Evolutionary conservation across 208 protist genomes (phyloP), one percentile per base, ranked within the genome.

Genomic region (Acanthamoeba sp.): DNA sequence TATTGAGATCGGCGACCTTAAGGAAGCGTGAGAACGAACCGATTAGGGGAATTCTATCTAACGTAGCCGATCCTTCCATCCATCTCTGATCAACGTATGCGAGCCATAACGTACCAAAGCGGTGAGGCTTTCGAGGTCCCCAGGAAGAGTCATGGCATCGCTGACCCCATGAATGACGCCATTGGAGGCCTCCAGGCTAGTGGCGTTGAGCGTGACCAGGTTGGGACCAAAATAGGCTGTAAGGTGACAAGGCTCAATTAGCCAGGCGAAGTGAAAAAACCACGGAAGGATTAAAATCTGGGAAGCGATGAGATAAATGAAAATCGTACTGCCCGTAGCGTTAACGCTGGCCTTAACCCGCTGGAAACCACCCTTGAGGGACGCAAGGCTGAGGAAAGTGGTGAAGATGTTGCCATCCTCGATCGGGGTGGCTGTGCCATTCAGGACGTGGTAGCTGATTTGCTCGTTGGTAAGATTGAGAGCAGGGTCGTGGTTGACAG

Each of bases 381-480:
- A 91, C 9, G 36, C 20, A 24, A 87, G 78, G 27, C 10, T 34
- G 10, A 87, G 48, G 40, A 5, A 20, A 48, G 84, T 66, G 52
- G 48, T 27, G 22, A 91, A 27, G 29, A 57, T 42, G 20, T 91
- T 2, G 14, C 52, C 84, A 91, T 57, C 84, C 12, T 59, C 32
- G 50, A 57, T 12, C 18, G 7, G 16, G 45, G 42, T 4, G n/a
- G 18, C 82, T 14, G 6, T 62, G 45, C 42, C 82, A 40, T 45
- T 57, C 6, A 64, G 29, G n/a, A 59, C 10, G 36, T 89, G 82
- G 82, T 89, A 89, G n/a, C 36, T 36, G 82, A 89, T 5, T 29
- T 89, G 29, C 3, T 55, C 45, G 32, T 62, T 64, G 55, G 82
- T 89, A 57, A 89, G 45, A 36, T 89, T 89, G n/a, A 89, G 32